These are phyloP conservation scores for Quercus phellos DNA, from an alignment of 331 rosid species.

Conservation along the genomic window DNA sequence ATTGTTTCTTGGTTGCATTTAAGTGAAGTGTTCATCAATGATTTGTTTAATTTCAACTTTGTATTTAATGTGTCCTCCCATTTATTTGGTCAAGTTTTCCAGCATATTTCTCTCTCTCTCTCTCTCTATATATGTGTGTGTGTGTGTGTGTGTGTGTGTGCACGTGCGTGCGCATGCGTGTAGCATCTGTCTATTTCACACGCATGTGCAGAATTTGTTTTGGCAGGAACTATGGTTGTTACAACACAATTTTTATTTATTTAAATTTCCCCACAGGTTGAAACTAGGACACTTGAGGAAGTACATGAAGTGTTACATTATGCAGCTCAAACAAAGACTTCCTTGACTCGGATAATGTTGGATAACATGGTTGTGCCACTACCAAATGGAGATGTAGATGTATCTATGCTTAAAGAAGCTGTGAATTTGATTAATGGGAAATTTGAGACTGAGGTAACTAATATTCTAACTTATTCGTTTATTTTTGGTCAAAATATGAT, in stretches of 20 bases:
- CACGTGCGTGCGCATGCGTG: not conserved
- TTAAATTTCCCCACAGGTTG: conserved; percentile 45
- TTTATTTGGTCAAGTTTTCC: conserved; percentile 1
- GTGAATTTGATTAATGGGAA: conserved; percentile 60
- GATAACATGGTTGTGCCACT: conserved; percentile 89
- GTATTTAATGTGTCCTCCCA: not conserved
- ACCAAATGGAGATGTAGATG: conserved; percentile 68
- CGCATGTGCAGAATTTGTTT: conserved; percentile 8
- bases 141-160: not conserved
- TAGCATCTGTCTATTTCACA: not conserved
- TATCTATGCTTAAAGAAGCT: conserved; percentile 78
- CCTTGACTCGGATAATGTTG: conserved; percentile 80
- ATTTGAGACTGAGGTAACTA: conserved; percentile 78
- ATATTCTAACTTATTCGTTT: conserved; percentile 17
- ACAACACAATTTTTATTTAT: conserved; percentile 8
- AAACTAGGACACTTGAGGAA: conserved; percentile 90
- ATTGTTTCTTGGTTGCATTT: conserved; percentile 7
- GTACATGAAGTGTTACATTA: conserved; percentile 57
- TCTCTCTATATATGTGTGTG: rapidly evolving
- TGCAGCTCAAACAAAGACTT: conserved; percentile 69
- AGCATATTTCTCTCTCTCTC: not conserved
- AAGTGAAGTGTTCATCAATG: not conserved
- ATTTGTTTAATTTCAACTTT: conserved; percentile 1
- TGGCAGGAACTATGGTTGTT: conserved; percentile 10
- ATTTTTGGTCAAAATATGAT: not conserved